Evolutionary conservation across 192 early-diverging fungal genomes (phyloP), one percentile per base, ranked within the genome.

Genomic region (Linnemannia schmuckeri): DNA sequence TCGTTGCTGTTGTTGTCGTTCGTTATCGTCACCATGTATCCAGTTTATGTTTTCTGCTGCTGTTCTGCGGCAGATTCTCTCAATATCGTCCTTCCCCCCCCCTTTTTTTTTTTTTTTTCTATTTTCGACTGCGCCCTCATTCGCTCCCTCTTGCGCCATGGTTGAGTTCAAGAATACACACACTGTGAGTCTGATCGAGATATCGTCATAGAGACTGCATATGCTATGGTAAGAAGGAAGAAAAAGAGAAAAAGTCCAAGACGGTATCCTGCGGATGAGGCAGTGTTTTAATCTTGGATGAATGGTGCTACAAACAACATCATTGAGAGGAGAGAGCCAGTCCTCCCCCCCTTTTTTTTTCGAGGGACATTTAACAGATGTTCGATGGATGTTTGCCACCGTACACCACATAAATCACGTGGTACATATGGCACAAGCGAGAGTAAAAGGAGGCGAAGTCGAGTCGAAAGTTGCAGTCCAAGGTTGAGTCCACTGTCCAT

Each of bases 91-190:
- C n/a, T n/a, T n/a, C n/a, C n/a, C 10, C 3, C 9, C n/a, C 15
- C 24, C n/a, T 33, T 33, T 1, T 66, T 3, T 13, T 2, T 9
- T 24, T 57, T n/a, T 57, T 30, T 30, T 30, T 30, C 27, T 33
- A 15, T 66, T 27, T 63, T 66, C 61, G 61, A 35, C 61, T 66
- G 61, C 61, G 61, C 61, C 61, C 61, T 66, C 61, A 63, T 12
- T 63, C 10, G 7, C n/a, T 30, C n/a, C 3, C 61, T 66, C 27
- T 33, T 66, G 61, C 61, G 61, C 61, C 61, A 66, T 66, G 61
- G 61, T 35, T 52, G 49, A 52, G 61, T 30, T 30, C n/a, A n/a
- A 9, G 10, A 1, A 9, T 33, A 12, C 61, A 33, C 3, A 15
- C 30, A 15, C 7, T 10, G 9, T 3, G n/a, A 57, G 55, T 57